Base-by-base conservation (phyloP, 768 basidiomycete genomes). In the Pulveroboletus sp. region DNA sequence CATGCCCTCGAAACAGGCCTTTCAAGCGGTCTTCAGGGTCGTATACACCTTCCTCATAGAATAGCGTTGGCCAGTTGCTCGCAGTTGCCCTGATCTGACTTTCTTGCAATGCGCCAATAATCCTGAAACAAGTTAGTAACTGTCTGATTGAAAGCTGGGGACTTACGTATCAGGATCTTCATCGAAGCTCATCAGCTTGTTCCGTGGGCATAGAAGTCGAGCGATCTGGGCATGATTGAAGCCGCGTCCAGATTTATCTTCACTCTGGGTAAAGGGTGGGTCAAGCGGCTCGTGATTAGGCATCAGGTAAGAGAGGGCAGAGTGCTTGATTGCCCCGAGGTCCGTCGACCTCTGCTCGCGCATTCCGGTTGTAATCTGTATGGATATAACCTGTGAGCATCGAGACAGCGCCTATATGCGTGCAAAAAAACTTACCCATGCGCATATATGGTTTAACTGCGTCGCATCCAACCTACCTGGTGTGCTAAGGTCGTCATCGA, bases 161-260 rank as follows among this genome's bases (percentile, higher is more conserved):
- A 43, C 25, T 5, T 45, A 47, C 17, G 0, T 13, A 9, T 51
- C 14, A 10, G 50, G 36, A 12, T 51, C 45, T 31, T 51, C 29
- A 9, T 51, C 35, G n/a, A 42, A 51, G 1, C 4, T 4, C 0
- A 25, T 12, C 1, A 51, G 50, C 14, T 51, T 50, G 12, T 45
- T 45, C 1, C 4, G 20, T 0, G 20, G 43, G n/a, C 39, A 45
- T 4, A 50, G 20, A 1, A 17, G 2, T 4, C 2, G 7, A 9
- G 38, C 19, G 2, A 50, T 50, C 1, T 35, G 32, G 2, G 43
- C 38, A 19, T 50, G 43, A 10, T 45, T 50, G 6, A 50, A 50
- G 1, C 43, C 43, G 16, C 13, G 7, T 2, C 7, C 14, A 0
- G 13, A 12, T 17, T 50, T 50, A 13, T 43, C 29, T 2, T 8